Base-by-base conservation (phyloP, 2,329 filamentous ascomycete species). In the Plectosphaerella cucumerina region DNA sequence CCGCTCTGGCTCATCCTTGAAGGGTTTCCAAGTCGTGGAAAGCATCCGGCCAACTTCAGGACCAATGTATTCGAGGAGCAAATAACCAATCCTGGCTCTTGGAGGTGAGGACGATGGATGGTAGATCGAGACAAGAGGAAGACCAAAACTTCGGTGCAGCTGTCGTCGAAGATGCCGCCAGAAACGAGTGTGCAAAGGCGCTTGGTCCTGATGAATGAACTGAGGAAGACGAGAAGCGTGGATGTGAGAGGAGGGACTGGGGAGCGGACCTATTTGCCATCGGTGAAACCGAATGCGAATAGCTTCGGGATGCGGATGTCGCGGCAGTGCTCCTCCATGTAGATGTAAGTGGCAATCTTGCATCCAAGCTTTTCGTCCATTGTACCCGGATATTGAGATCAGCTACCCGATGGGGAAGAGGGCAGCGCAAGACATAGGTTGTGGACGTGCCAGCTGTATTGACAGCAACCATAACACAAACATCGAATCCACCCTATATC, bases 261-360 rank as follows among this genome's bases (percentile, higher is more conserved):
- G n/a, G n/a, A n/a, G n/a, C n/a, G n/a, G n/a, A n/a, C n/a, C n/a
- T n/a, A n/a, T n/a, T n/a, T n/a, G n/a, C 42, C 34, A 31, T 50
- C 48, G 17, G 51, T 53, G 20, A 44, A 47, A 11, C 58, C 59
- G 54, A 62, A 58, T 26, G 59, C 59, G 45, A 59, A 59, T 17
- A 63, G 51, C 22, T 53, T 50, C 34, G 60, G 59, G 42, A 62
- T 60, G 18, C 56, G 59, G 20, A 63, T 53, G 26, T 52, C 50
- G 18, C 60, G 52, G 47, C 62, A 65, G 44, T 60, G 37, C 42
- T 61, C 47, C 49, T 63, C 55, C 37, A 65, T 53, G 60, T 59
- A 65, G 2, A 47, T 39, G 35, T 63, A 64, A 15, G 46, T 43
- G 18, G 41, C 41, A 15, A 43, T 18, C 41, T 43, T 18, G 4